These are phyloP conservation scores for Zizania palustris DNA, from an alignment of 202 grass and related monocot species.

Conservation along the genomic window DNA sequence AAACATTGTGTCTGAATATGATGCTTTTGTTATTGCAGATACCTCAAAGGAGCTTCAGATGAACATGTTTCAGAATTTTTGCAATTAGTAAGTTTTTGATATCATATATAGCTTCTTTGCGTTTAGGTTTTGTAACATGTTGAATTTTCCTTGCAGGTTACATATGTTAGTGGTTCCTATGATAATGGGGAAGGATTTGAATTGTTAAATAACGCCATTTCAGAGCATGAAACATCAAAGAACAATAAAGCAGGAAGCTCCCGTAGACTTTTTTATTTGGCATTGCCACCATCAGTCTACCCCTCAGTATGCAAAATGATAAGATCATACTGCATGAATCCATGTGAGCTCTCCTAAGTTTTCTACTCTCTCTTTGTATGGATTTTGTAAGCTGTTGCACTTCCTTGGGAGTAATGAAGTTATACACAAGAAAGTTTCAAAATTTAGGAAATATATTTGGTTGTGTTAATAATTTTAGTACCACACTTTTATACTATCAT, in stretches of 20 bases:
- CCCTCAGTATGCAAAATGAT: constrained; percentile 98
- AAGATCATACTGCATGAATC: constrained; percentile 80
- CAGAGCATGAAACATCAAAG: constrained; percentile 70
- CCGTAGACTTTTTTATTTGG: constrained; percentile 91
- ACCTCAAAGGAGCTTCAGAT: constrained; percentile 72
- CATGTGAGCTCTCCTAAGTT: constrained; percentile 51
- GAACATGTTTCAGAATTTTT: constrained; percentile 77
- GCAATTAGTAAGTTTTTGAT: constrained; percentile 60
- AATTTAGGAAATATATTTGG: not conserved
- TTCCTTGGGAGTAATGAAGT: constrained; percentile 25
- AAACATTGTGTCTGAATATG: constrained; percentile 8
- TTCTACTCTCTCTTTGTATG: not conserved
- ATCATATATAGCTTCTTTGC: constrained; percentile 16
- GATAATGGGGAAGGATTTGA: constrained; percentile 77
- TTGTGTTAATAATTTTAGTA: constrained; percentile 14
- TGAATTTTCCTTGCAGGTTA: constrained; percentile 65
- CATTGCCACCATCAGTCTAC: constrained; percentile 95
- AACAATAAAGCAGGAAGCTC: constrained; percentile 54
- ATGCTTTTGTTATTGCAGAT: constrained; percentile 50
- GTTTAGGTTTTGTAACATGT: constrained; percentile 28
- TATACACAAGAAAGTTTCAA: not conserved
- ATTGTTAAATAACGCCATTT: constrained; percentile 71
- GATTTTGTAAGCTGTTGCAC: not conserved
- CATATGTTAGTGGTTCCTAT: constrained; percentile 96
- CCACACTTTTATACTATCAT: not conserved